Evolutionary conservation across 352 stramenopile genomes (phyloP), one percentile per base, ranked within the genome.

Genomic region (Thalassiosira sp.): DNA sequence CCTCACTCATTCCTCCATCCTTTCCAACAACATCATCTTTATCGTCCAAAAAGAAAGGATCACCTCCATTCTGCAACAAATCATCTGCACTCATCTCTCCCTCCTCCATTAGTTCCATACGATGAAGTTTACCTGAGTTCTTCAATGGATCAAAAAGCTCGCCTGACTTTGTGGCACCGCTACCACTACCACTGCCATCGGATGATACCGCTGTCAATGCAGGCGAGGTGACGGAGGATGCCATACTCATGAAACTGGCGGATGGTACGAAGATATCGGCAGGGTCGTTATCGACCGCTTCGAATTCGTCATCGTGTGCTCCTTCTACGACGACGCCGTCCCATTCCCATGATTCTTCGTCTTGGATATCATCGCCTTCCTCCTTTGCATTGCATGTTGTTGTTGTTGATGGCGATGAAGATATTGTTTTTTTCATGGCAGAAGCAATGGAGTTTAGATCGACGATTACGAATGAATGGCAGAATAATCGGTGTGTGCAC

Each of bases 261-360:
- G 70, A 79, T 40, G 69, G 69, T 7, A 79, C 28, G 42, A 79
- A 79, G 16, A 40, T 24, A 24, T 48, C 35, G 10, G 42, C 46
- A 15, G 15, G 22, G 16, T 24, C 35, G 43, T 57, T 20, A 18
- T 64, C 45, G 3, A 33, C 7, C 3, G 28, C 24, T 20, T 72
- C 70, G 31, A 79, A 79, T 59, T 79, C 70, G 10, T 33, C 51
- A 52, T 79, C 70, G 31, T 79, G 70, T 22, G 70, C 59, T 6
- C 60, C 60, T 48, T 79, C 70, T 13, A 72, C 37, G 1, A 65
- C 48, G 5, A n/a, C 42, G 11, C 70, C 70, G 53, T 79, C 70
- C 70, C 70, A 79, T 48, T 63, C 52, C 3, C 10, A 61, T 11
- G 13, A 24, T 48, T 61, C 57, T 40, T 68, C 43, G 2, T 1